These are phyloP conservation scores for Delitschia confertaspora DNA, from an alignment of 495 filamentous ascomycete genomes.

Conservation along the genomic window DNA sequence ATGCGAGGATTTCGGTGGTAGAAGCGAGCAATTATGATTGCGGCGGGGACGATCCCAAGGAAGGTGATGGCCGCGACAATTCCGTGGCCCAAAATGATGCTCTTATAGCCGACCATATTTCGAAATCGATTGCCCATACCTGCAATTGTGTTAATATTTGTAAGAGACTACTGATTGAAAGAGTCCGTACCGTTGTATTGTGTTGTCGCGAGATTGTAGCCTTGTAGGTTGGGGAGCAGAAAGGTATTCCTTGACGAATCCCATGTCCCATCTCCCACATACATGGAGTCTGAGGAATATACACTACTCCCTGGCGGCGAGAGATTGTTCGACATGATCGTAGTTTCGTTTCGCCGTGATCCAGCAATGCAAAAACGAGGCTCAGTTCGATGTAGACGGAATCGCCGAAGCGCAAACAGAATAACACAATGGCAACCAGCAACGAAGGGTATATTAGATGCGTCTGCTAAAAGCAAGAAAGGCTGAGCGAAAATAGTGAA, in stretches of 20 bases:
- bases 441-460: background rate
- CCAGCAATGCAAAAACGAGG: background rate
- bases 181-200: slow-evolving; percentile 69
- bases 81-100: slow-evolving; percentile 72
- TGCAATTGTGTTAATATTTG: slow-evolving; percentile 28
- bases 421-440: slow-evolving; percentile 5
- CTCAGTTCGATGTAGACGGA: slow-evolving; percentile 4
- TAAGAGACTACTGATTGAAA: no score
- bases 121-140: slow-evolving; percentile 89
- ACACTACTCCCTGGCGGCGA: slow-evolving; percentile 72
- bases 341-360: background rate
- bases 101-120: slow-evolving; percentile 64
- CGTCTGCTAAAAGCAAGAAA: background rate
- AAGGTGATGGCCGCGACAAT: slow-evolving; percentile 83
- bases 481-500: background rate
- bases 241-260: slow-evolving; percentile 76
- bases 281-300: slow-evolving; percentile 74
- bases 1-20: slow-evolving; percentile 52
- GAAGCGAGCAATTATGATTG: slow-evolving; percentile 72
- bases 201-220: slow-evolving; percentile 89
- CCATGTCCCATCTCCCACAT: slow-evolving; percentile 90
- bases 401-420: slow-evolving; percentile 1
- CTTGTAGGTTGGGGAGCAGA: slow-evolving; percentile 75
- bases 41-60: slow-evolving; percentile 68
- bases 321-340: slow-evolving; percentile 35